Evolutionary conservation across 306 rosid species (phyloP).

Genomic region (Gastrolobium bilobum): DNA sequence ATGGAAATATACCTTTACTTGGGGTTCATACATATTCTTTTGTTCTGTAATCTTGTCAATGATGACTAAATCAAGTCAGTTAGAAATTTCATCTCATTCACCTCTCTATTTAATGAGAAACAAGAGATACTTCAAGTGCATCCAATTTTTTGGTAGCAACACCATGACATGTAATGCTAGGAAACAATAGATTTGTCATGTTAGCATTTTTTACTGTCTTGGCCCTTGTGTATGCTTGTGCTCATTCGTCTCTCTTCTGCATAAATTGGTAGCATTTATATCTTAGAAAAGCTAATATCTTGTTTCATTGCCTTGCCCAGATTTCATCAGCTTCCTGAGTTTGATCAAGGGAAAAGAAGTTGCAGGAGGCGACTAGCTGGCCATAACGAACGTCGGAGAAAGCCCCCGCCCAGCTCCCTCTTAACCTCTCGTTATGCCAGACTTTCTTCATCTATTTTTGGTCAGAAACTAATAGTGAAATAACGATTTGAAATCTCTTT

Average conservation of each 20-base stretch:
- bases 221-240: neutral
- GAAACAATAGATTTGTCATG: conserved; percentile 23
- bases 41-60: neutral
- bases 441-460: conserved; percentile 65
- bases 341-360: conserved; percentile 95
- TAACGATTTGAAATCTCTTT: conserved; percentile 23
- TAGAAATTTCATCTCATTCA: conserved; percentile 10
- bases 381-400: conserved; percentile 95
- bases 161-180: neutral
- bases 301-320: conserved; percentile 61
- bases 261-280: neutral
- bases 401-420: conserved; percentile 83
- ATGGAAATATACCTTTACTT: neutral
- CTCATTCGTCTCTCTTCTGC: neutral
- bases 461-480: conserved; percentile 58
- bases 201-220: conserved; percentile 6
- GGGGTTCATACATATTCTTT: neutral
- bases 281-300: conserved; percentile 45
- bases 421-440: conserved; percentile 69
- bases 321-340: conserved; percentile 91
- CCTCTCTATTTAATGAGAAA: conserved; percentile 10
- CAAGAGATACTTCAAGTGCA: neutral
- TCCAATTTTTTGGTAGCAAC: conserved; percentile 5
- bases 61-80: conserved; percentile 8
- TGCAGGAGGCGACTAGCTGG: conserved; percentile 97